phyloP scores from a whole-genome alignment of 768 basidiomycete genomes.

The Suillus spraguei region DNA sequence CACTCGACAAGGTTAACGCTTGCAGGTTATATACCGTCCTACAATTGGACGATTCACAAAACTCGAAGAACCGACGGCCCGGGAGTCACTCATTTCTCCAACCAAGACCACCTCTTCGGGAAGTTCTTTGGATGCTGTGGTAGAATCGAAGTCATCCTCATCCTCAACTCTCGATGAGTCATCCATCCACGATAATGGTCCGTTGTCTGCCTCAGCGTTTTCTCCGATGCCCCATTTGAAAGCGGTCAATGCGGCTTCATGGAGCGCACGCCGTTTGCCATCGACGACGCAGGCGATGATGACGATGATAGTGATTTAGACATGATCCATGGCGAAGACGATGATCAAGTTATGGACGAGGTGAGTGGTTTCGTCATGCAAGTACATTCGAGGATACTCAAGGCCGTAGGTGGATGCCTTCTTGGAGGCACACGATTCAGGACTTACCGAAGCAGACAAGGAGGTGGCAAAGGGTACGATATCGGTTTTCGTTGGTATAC shows the following conservation, averaged over 20 bases:
- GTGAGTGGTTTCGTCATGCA: conserved; percentile 39
- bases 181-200: conserved; percentile 18
- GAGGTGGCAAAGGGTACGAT: conserved; percentile 71
- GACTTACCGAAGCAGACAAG: conserved; percentile 78
- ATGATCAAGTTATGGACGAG: conserved; percentile 89
- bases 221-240: conserved; percentile 69
- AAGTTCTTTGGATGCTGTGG: conserved; percentile 32
- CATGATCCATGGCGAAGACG: conserved; percentile 57
- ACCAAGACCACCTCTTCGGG: conserved; percentile 54
- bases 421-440: conserved; percentile 90
- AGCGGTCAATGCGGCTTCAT: conserved; percentile 83
- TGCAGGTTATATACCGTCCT: conserved; percentile 71
- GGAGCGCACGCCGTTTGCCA: conserved; percentile 95
- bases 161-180: conserved; percentile 51
- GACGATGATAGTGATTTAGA: conserved; percentile 68
- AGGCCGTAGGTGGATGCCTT: conserved; percentile 80
- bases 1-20: conserved; percentile 1
- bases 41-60: conserved; percentile 85
- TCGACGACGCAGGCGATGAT: conserved; percentile 89
- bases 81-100: conserved; percentile 83
- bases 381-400: conserved; percentile 3
- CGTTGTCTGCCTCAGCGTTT: conserved; percentile 34
- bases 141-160: conserved; percentile 42
- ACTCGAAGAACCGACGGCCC: conserved; percentile 84
- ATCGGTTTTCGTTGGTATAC: background rate